phyloP scores from a whole-genome alignment of 371 early-diverging fungal genomes.

The Haplosporangium sp. region DNA sequence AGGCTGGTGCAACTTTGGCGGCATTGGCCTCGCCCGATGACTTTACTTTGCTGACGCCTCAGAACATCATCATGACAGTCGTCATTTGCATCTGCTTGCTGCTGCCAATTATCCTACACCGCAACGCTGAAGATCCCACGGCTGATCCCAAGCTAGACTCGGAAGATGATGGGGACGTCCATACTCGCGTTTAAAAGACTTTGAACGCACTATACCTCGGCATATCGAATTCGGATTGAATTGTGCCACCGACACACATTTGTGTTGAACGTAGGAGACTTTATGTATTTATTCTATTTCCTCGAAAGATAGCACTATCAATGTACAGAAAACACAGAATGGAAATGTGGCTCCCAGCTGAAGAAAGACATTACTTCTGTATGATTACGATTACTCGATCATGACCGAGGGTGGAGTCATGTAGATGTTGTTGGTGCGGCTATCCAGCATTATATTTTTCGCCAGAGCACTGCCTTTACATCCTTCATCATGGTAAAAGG shows the following conservation, averaged over 20 bases:
- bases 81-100: conserved; percentile 36
- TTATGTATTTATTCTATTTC: no score
- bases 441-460: no score
- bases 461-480: no score
- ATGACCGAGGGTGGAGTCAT: no score
- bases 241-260: not conserved
- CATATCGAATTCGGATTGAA: not conserved
- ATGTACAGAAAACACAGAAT: no score
- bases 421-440: no score
- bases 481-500: no score
- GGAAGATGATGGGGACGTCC: conserved; percentile 15
- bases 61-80: conserved; percentile 53
- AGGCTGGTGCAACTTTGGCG: conserved; percentile 71
- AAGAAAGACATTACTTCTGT: no score
- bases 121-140: conserved; percentile 26
- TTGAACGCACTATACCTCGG: not conserved
- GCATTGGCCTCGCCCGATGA: conserved; percentile 66
- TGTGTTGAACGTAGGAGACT: not conserved
- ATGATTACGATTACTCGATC: no score
- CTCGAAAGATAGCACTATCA: no score
- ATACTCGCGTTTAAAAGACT: conserved; percentile 24
- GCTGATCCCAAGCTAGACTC: conserved; percentile 15
- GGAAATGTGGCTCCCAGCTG: no score
- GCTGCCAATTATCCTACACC: conserved; percentile 41
- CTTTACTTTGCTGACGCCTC: conserved; percentile 45